Conservation (phyloP, 2,329 filamentous ascomycete species). For the Penicillium polonicum region DNA sequence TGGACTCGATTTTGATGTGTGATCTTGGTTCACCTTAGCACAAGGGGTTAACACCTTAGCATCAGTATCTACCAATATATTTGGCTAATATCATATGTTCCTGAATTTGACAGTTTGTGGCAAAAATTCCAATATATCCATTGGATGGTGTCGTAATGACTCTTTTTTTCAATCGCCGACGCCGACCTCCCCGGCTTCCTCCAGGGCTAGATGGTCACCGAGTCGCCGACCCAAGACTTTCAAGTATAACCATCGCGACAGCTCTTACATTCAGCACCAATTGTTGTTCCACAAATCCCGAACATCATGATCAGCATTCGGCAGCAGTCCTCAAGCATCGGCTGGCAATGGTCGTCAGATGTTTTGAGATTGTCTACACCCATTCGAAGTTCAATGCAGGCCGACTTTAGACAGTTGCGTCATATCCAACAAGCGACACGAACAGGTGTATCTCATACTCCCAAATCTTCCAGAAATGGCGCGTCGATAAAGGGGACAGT, state of each 20-base stretch:
- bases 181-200: not conserved
- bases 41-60: not conserved
- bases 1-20: not conserved
- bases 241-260: not conserved
- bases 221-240: slow-evolving; percentile 2
- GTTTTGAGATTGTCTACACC: not conserved
- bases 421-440: not conserved
- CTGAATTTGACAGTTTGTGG: not conserved
- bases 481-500: not conserved
- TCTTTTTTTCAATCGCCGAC: not conserved
- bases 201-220: not conserved
- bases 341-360: not conserved
- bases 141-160: not conserved
- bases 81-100: not conserved
- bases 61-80: not conserved
- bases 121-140: not conserved
- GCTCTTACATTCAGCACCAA: not conserved
- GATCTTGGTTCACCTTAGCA: too few relatives aligned
- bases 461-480: not conserved
- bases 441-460: not conserved
- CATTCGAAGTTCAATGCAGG: not conserved
- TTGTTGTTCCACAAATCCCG: not conserved
- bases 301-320: not conserved
- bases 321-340: not conserved
- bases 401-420: not conserved